Evolutionary conservation across 108 stramenopile genomes (phyloP).

Genomic region (Licmophora abbreviata): DNA sequence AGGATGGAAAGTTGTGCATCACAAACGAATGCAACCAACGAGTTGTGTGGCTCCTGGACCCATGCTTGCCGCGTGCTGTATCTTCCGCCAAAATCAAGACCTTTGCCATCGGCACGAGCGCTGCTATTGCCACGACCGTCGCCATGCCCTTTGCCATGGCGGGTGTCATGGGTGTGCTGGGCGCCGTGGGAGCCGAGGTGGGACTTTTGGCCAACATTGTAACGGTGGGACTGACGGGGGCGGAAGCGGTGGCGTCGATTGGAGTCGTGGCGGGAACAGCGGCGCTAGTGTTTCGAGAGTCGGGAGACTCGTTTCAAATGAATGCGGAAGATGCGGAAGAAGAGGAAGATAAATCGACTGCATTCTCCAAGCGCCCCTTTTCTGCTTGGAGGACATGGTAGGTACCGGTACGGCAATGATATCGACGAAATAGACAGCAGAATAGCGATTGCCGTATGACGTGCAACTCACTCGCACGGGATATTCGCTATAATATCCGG

Average conservation of each 20-base stretch:
- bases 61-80: slow-evolving; percentile 34
- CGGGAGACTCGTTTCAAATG: slow-evolving; percentile 13
- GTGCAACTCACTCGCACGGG: no score
- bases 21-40: no score
- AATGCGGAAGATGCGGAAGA: slow-evolving; percentile 17
- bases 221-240: slow-evolving; percentile 23
- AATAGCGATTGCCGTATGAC: no score
- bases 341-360: slow-evolving; percentile 12
- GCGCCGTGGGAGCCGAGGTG: slow-evolving; percentile 31
- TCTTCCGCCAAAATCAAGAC: slow-evolving; percentile 34
- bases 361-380: slow-evolving; percentile 31
- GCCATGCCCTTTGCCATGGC: slow-evolving; percentile 50
- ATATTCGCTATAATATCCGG: no score
- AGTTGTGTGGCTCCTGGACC: no score
- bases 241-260: slow-evolving; percentile 30
- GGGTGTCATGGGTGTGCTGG: slow-evolving; percentile 25
- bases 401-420: no score
- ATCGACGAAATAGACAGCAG: no score
- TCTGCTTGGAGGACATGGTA: slow-evolving; percentile 32
- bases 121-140: slow-evolving; percentile 38
- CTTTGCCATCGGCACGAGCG: slow-evolving; percentile 33
- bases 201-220: slow-evolving; percentile 21
- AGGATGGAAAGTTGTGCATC: no score
- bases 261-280: slow-evolving; percentile 34
- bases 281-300: slow-evolving; percentile 22